Percentiles rank a stretch among this genome's conserved stretches.
These are phyloP conservation scores for Colletotrichum liaoningense DNA, from an alignment of 2,329 filamentous ascomycete species.

Conservation along the genomic window DNA sequence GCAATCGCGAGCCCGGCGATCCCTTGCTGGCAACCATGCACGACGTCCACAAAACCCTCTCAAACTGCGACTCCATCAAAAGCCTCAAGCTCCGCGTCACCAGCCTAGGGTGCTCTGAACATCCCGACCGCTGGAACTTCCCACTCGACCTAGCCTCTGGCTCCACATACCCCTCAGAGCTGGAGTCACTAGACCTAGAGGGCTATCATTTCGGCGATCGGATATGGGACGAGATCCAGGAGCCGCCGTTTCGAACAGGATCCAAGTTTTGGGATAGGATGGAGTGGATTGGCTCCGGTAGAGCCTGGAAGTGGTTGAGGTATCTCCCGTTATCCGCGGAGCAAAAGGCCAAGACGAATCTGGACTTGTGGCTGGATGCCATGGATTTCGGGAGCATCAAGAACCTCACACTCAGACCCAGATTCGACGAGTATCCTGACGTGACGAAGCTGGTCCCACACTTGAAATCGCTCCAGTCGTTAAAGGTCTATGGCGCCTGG, in stretches of 20 bases:
- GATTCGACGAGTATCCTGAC: neutral
- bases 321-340: neutral
- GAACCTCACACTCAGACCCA: neutral
- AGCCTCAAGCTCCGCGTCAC: conserved; percentile 23
- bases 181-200: conserved; percentile 21
- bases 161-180: neutral
- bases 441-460: neutral
- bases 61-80: conserved; percentile 8
- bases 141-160: neutral
- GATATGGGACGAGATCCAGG: neutral
- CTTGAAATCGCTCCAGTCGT: conserved; percentile 1
- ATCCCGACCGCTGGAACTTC: conserved; percentile 15
- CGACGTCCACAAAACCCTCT: conserved; percentile 11
- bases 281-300: conserved; percentile 3
- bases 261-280: neutral
- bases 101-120: neutral
- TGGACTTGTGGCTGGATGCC: conserved; percentile 24
- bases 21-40: conserved; percentile 15
- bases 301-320: conserved; percentile 2
- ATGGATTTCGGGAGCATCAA: conserved; percentile 24
- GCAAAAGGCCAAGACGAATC: conserved; percentile 14
- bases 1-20: conserved; percentile 10
- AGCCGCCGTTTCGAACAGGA: too few species aligned
- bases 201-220: conserved; percentile 16
- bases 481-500: conserved; percentile 2